Conservation (phyloP, 495 filamentous ascomycete genomes). For the Penicillium maclennaniae region DNA sequence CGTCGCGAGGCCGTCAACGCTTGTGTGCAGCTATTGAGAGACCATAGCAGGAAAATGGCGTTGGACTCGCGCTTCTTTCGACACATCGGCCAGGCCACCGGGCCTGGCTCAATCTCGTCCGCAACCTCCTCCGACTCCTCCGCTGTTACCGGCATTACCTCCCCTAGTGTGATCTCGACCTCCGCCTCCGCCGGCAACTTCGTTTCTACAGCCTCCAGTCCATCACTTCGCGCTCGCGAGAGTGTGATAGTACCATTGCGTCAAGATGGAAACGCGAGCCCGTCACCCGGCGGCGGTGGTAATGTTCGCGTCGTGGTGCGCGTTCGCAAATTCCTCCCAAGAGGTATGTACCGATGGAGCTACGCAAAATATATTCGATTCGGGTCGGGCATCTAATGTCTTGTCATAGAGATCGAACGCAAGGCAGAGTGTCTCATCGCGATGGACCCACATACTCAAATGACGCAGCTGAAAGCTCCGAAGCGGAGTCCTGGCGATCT, state of each 20-base stretch:
- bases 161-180: slow-evolving; percentile 46
- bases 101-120: slow-evolving; percentile 47
- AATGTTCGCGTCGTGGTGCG: slow-evolving; percentile 95
- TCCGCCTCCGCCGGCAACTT: slow-evolving; percentile 58
- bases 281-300: slow-evolving; percentile 64
- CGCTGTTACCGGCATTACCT: slow-evolving; percentile 51
- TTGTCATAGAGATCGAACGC: slow-evolving; percentile 65
- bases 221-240: slow-evolving; percentile 70
- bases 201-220: slow-evolving; percentile 50
- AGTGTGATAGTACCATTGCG: slow-evolving; percentile 46
- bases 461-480: slow-evolving; percentile 64
- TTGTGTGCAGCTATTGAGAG: slow-evolving; percentile 47
- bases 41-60: slow-evolving; percentile 50
- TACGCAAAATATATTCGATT: neutral
- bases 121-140: slow-evolving; percentile 56
- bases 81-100: slow-evolving; percentile 39
- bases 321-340: slow-evolving; percentile 79
- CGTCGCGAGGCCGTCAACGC: slow-evolving; percentile 45
- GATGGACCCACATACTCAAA: slow-evolving; percentile 84
- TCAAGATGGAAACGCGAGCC: slow-evolving; percentile 32
- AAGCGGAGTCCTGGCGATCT: slow-evolving; percentile 60
- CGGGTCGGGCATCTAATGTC: neutral
- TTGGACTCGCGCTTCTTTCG: slow-evolving; percentile 55
- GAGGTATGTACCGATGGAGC: slow-evolving; percentile 58
- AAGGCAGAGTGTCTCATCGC: slow-evolving; percentile 78